Percentiles rank a stretch among this genome's conserved stretches.
phyloP scores from a whole-genome alignment of 495 filamentous ascomycete species.

The Mytilinidion resinicola region DNA sequence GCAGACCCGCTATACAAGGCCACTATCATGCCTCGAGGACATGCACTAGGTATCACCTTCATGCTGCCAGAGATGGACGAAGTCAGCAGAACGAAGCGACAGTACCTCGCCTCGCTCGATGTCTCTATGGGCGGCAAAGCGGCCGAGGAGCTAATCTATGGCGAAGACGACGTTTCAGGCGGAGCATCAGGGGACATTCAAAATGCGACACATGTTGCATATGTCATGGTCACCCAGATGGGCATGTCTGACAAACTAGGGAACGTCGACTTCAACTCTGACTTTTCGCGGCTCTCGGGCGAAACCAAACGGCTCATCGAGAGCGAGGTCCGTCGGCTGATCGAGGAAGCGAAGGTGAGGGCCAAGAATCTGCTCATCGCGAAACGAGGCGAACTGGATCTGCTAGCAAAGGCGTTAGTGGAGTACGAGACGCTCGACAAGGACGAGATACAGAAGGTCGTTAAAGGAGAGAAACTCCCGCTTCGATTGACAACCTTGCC shows the following conservation, averaged over 20 bases:
- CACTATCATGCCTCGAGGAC: conserved; percentile 88
- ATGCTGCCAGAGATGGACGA: conserved; percentile 85
- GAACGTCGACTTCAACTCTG: conserved; percentile 74
- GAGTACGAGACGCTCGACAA: conserved; percentile 88
- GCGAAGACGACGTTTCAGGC: conserved; percentile 75
- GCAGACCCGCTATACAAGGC: conserved; percentile 85
- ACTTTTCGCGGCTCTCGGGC: conserved; percentile 73
- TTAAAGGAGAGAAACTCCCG: conserved; percentile 74
- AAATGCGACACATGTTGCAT: conserved; percentile 70
- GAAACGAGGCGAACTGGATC: conserved; percentile 75
- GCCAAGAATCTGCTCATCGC: conserved; percentile 62
- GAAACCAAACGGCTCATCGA: conserved; percentile 83
- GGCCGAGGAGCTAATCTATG: conserved; percentile 89
- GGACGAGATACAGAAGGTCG: conserved; percentile 82
- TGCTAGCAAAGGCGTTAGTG: conserved; percentile 78
- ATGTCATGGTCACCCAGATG: conserved; percentile 73
- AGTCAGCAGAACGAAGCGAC: conserved; percentile 65
- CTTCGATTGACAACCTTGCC: conserved; percentile 46
- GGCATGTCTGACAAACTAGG: conserved; percentile 88
- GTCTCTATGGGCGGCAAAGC: conserved; percentile 85
- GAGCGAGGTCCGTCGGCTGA: conserved; percentile 70
- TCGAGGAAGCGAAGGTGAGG: conserved; percentile 74
- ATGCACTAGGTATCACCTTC: conserved; percentile 75
- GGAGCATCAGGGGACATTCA: conserved; percentile 64
- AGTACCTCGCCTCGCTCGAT: conserved; percentile 72